phyloP scores from a whole-genome alignment of 306 rosid species.

The Prunus kanzakura region DNA sequence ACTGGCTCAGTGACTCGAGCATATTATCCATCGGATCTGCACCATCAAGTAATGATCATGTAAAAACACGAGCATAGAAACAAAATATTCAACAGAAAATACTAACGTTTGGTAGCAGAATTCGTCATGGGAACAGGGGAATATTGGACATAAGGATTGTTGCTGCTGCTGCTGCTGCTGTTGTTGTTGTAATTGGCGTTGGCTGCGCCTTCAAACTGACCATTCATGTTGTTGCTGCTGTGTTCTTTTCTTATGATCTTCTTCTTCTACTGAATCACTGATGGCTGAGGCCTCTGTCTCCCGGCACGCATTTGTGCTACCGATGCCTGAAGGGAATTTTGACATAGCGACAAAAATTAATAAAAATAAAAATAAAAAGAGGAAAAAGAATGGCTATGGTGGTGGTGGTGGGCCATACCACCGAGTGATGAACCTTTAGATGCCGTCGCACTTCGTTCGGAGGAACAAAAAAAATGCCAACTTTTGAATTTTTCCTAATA shows the following conservation, averaged over 20 bases:
- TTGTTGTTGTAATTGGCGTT: background rate
- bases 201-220: background rate
- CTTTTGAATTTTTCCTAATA: background rate
- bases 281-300: background rate
- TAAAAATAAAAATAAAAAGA: background rate
- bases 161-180: background rate
- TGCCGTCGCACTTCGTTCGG: background rate
- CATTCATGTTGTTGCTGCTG: conserved; percentile 22
- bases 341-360: no score
- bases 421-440: background rate
- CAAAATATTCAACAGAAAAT: background rate
- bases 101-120: conserved; percentile 35
- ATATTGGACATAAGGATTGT: conserved; percentile 43
- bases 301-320: no score
- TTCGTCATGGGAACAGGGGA: conserved; percentile 16
- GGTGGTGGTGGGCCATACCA: background rate
- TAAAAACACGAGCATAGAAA: background rate
- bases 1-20: conserved; percentile 33
- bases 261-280: background rate
- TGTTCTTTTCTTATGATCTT: background rate
- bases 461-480: background rate
- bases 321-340: no score
- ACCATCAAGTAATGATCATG: background rate
- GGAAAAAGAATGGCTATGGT: background rate
- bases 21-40: conserved; percentile 44